Conservation (phyloP, 305 asterid genomes). For the Striga hermonthica region DNA sequence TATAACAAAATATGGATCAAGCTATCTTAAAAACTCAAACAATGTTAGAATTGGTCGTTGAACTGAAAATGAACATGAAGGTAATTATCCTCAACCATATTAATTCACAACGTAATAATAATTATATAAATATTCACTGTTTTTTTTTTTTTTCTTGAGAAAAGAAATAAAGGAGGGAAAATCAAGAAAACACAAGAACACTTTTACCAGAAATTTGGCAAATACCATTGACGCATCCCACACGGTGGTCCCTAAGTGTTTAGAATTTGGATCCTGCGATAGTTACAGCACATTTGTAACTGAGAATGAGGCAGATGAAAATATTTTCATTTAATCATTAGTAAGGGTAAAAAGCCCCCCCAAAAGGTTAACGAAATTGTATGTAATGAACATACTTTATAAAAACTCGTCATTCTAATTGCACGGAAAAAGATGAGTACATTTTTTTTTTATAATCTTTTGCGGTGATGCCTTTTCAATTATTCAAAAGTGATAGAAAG, state of each 20-base stretch:
- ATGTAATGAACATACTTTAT: neutral
- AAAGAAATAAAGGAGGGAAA: slow-evolving; percentile 23
- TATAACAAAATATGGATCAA: neutral
- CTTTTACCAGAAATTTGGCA: slow-evolving; percentile 77
- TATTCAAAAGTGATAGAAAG: slow-evolving; percentile 2
- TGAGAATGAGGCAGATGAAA: slow-evolving; percentile 22
- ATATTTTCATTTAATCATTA: neutral
- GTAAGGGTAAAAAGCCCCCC: neutral
- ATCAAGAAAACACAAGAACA: neutral
- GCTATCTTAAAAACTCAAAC: no score
- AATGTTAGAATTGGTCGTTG: no score
- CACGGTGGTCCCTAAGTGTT: slow-evolving; percentile 93
- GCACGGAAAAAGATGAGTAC: neutral
- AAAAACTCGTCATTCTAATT: slow-evolving; percentile 4
- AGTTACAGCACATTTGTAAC: slow-evolving; percentile 26
- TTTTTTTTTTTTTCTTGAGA: neutral
- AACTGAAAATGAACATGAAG: no score
- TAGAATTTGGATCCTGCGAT: slow-evolving; percentile 88
- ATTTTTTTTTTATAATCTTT: neutral
- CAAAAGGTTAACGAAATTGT: slow-evolving; percentile 12
- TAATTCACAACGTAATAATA: neutral
- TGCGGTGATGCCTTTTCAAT: neutral
- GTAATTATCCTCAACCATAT: neutral
- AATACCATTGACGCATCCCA: slow-evolving; percentile 99
- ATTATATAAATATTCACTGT: slow-evolving; percentile 7